Conservation (phyloP, 2,329 filamentous ascomycete species). For the Claviceps spartinae region DNA sequence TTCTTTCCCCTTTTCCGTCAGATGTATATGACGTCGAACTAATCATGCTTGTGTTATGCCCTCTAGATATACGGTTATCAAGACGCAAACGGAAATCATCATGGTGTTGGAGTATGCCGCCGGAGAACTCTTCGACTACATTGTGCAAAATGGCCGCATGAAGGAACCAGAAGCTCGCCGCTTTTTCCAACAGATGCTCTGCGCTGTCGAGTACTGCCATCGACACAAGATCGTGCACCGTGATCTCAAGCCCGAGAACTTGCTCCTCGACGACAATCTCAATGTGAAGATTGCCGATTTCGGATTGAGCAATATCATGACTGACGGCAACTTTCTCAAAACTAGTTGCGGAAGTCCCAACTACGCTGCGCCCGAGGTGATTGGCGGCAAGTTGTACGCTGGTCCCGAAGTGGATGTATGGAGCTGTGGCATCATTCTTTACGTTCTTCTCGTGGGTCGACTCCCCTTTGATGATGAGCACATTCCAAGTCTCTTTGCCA, state of each 20-base stretch:
- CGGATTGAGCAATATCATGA: conserved; percentile 98
- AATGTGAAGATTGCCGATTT: conserved; percentile 99
- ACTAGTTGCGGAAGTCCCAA: conserved; percentile 97
- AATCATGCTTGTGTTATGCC: background rate
- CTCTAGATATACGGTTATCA: conserved; percentile 82
- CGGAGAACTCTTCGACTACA: conserved; percentile 94
- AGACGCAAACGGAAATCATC: conserved; percentile 85
- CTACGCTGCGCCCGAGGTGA: conserved; percentile 95
- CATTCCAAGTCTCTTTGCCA: conserved; percentile 93
- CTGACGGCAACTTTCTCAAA: conserved; percentile 96
- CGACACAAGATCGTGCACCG: conserved; percentile 97
- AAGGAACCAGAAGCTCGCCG: conserved; percentile 84
- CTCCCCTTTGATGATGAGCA: conserved; percentile 97
- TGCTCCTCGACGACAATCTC: conserved; percentile 84
- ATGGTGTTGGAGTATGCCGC: conserved; percentile 99
- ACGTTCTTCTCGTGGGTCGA: conserved; percentile 66
- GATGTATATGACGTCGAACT: background rate
- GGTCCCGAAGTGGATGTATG: conserved; percentile 97
- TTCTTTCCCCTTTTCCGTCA: background rate
- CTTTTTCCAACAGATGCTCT: conserved; percentile 98
- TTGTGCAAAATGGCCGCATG: conserved; percentile 87
- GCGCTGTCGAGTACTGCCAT: conserved; percentile 97
- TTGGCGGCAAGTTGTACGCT: conserved; percentile 93
- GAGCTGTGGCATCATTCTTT: conserved; percentile 89
- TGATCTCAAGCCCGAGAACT: conserved; percentile 93